A percentile compares a stretch with the other conserved stretches of the same genome.
phyloP scores from a whole-genome alignment of 208 protist species.

The Leishmania tarentolae region DNA sequence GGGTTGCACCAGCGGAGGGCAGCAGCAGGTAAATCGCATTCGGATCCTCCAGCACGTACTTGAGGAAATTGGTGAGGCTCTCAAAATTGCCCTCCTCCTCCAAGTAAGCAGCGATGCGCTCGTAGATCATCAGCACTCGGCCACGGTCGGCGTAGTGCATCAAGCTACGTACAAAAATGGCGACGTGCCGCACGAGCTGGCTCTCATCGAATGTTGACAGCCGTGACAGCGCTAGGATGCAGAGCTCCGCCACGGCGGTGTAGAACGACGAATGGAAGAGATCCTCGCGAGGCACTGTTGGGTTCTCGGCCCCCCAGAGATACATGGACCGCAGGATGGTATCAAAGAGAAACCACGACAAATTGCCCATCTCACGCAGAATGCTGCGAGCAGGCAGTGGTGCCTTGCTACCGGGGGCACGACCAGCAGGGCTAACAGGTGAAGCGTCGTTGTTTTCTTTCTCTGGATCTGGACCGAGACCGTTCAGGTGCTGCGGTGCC shows the following conservation, averaged over 20 bases:
- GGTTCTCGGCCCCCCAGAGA: constrained; percentile 75
- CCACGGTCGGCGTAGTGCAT: constrained; percentile 80
- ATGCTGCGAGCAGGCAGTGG: constrained; percentile 44
- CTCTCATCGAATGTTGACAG: constrained; percentile 64
- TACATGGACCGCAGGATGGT: constrained; percentile 84
- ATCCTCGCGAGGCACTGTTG: constrained; percentile 32
- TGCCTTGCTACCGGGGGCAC: constrained; percentile 19
- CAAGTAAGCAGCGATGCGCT: constrained; percentile 62
- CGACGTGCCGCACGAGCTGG: constrained; percentile 61
- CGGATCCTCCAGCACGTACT: constrained; percentile 69
- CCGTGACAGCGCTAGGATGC: constrained; percentile 51
- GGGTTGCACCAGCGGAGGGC: constrained; percentile 38
- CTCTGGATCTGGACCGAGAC: neutral
- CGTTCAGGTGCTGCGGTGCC: constrained; percentile 7
- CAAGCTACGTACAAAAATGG: constrained; percentile 76
- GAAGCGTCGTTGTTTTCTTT: neutral
- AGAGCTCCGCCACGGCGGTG: constrained; percentile 58
- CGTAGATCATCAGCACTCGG: constrained; percentile 54
- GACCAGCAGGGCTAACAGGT: neutral
- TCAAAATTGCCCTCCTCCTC: constrained; percentile 56
- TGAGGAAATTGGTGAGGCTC: constrained; percentile 67
- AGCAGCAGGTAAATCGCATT: constrained; percentile 67
- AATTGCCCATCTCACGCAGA: constrained; percentile 64
- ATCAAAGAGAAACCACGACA: constrained; percentile 89
- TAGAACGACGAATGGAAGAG: constrained; percentile 80